phyloP scores from a whole-genome alignment of 805 yeast species.

The Ogataea henricii region DNA sequence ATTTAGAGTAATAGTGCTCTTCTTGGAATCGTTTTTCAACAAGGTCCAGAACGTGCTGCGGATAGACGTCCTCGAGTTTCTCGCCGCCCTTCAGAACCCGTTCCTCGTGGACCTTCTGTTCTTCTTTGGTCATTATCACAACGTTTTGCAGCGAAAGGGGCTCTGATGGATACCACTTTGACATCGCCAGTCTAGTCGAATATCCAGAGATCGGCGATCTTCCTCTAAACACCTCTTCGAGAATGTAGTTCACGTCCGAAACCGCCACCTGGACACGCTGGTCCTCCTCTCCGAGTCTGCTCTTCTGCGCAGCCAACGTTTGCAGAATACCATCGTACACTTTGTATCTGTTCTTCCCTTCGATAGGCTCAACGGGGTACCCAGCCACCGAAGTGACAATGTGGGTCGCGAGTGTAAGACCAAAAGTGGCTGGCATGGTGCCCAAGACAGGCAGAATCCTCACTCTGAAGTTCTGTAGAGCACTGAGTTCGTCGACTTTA shows the following conservation, averaged over 20 bases:
- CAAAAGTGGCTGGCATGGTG: conserved; percentile 96
- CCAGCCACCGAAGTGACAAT: conserved; percentile 78
- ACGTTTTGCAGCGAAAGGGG: conserved; percentile 75
- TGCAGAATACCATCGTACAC: conserved; percentile 82
- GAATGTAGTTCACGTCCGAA: conserved; percentile 74
- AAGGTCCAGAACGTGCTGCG: conserved; percentile 53
- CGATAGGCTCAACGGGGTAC: conserved; percentile 87
- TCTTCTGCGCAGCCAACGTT: conserved; percentile 83
- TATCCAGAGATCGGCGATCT: conserved; percentile 85
- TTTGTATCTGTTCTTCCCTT: conserved; percentile 85
- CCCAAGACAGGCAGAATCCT: conserved; percentile 95
- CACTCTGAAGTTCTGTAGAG: conserved; percentile 86
- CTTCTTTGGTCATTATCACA: conserved; percentile 86
- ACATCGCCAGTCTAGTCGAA: conserved; percentile 75
- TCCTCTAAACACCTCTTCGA: conserved; percentile 93
- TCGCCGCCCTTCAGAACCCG: conserved; percentile 73
- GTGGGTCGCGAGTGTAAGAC: conserved; percentile 84
- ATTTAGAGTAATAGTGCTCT: conserved; percentile 68
- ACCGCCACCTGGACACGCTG: conserved; percentile 75
- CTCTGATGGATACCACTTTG: conserved; percentile 78
- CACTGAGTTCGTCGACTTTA: conserved; percentile 81
- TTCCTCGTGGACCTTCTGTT: conserved; percentile 77
- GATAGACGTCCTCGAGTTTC: conserved; percentile 61
- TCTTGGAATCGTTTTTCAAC: conserved; percentile 70
- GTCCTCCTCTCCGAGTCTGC: conserved; percentile 70